A percentile compares a stretch with the other conserved stretches of the same genome.
Evolutionary conservation across 1,284 basidiomycete species (phyloP).

Genomic region (Ustilago bromivora): DNA sequence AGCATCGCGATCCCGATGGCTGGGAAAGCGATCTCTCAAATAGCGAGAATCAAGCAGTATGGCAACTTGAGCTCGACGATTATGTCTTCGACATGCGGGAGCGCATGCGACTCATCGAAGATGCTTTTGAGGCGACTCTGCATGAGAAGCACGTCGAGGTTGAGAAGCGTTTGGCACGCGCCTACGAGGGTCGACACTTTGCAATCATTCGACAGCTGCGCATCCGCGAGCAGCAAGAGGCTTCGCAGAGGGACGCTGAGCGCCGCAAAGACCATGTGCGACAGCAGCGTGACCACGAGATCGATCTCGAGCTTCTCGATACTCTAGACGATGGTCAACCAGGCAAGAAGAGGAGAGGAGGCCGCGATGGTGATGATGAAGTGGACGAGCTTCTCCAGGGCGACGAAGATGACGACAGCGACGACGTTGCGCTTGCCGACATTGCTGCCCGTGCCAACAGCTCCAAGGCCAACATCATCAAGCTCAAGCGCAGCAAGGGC

Average conservation of each 20-base stretch:
- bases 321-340: constrained; percentile 54
- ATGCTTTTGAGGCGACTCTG: constrained; percentile 37
- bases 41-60: constrained; percentile 60
- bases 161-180: constrained; percentile 52
- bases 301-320: constrained; percentile 65
- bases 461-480: constrained; percentile 44
- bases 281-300: constrained; percentile 57
- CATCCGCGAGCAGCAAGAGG: constrained; percentile 48
- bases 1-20: constrained; percentile 48
- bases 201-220: constrained; percentile 50
- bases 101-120: constrained; percentile 52
- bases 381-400: constrained; percentile 40
- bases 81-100: constrained; percentile 53
- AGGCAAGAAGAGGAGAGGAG: constrained; percentile 22
- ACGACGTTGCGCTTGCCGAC: constrained; percentile 47
- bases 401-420: constrained; percentile 46
- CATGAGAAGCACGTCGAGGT: constrained; percentile 48
- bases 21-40: constrained; percentile 67
- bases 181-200: constrained; percentile 59
- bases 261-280: constrained; percentile 48
- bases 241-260: constrained; percentile 34
- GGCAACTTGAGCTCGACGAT: constrained; percentile 57
- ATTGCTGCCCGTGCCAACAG: constrained; percentile 34
- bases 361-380: constrained; percentile 33
- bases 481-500: constrained; percentile 54